Conservation (phyloP, 2,329 filamentous ascomycete species). For the Sclerotinia sclerotiorum region DNA sequence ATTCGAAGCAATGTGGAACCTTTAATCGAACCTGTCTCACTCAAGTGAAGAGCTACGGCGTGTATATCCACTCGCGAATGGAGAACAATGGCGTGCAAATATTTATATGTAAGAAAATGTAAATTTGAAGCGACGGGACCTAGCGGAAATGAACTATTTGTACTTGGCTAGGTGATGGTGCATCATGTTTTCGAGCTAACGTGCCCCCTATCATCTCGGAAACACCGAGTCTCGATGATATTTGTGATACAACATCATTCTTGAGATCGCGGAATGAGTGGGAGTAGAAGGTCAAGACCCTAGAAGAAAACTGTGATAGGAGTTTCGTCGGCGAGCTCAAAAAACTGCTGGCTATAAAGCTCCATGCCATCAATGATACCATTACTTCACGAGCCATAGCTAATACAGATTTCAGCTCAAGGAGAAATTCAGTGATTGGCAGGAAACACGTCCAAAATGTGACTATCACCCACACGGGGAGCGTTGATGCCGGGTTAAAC, state of each 20-base stretch:
- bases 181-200: neutral
- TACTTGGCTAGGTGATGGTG: neutral
- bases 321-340: neutral
- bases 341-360: neutral
- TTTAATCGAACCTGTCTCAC: neutral
- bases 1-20: neutral
- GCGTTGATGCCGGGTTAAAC: neutral
- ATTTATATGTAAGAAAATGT: neutral
- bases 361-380: neutral
- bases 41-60: neutral
- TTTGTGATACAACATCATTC: slow-evolving; percentile 1
- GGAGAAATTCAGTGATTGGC: neutral
- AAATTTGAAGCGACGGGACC: neutral
- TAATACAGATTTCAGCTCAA: slow-evolving; percentile 2
- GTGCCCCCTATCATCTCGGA: slow-evolving; percentile 1
- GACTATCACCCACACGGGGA: neutral
- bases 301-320: neutral
- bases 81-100: neutral
- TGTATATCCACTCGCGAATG: neutral
- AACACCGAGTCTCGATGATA: neutral
- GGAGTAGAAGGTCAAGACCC: neutral
- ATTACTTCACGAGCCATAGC: neutral
- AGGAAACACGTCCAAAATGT: neutral
- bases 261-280: neutral
- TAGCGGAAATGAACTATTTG: neutral